A percentile compares a stretch with the other conserved stretches of the same genome.
These are phyloP conservation scores for Saccharomyces jurei DNA, from an alignment of 805 yeast genomes.

Conservation along the genomic window DNA sequence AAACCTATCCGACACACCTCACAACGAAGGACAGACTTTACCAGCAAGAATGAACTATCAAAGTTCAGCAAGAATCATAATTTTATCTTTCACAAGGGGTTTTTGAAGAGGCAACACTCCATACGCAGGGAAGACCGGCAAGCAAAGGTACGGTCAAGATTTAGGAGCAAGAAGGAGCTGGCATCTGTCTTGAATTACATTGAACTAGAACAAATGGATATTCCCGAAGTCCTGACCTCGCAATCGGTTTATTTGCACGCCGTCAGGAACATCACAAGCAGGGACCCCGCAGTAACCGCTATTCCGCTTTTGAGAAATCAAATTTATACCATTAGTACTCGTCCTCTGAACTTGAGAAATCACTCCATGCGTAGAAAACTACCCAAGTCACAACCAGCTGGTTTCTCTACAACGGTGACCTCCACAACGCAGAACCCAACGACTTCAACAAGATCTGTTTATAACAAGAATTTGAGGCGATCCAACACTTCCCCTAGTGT, in stretches of 20 bases:
- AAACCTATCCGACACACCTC: slow-evolving; percentile 6
- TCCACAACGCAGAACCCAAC: neutral
- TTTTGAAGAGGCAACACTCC: slow-evolving; percentile 9
- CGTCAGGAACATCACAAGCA: slow-evolving; percentile 1
- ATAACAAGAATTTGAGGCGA: neutral
- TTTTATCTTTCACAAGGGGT: slow-evolving; percentile 25
- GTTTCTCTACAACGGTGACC: neutral
- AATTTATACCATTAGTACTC: neutral
- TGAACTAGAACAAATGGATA: slow-evolving; percentile 8
- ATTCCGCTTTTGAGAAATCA: slow-evolving; percentile 2
- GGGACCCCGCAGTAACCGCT: slow-evolving; percentile 2
- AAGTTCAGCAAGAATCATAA: slow-evolving; percentile 8
- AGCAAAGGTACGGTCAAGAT: slow-evolving; percentile 2
- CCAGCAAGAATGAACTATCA: slow-evolving; percentile 14
- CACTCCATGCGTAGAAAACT: slow-evolving; percentile 2
- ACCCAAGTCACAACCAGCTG: slow-evolving; percentile 1
- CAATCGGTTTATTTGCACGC: slow-evolving; percentile 2
- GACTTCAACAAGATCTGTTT: neutral
- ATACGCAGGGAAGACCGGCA: neutral
- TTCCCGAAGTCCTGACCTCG: slow-evolving; percentile 7
- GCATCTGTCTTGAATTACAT: slow-evolving; percentile 17
- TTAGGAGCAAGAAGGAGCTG: slow-evolving; percentile 14
- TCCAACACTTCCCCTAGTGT: neutral
- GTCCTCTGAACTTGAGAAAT: neutral
- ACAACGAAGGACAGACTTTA: slow-evolving; percentile 19